A percentile compares a stretch with the other conserved stretches of the same genome.
phyloP scores from a whole-genome alignment of 345 rosid genomes.

The Luvunga scandens region DNA sequence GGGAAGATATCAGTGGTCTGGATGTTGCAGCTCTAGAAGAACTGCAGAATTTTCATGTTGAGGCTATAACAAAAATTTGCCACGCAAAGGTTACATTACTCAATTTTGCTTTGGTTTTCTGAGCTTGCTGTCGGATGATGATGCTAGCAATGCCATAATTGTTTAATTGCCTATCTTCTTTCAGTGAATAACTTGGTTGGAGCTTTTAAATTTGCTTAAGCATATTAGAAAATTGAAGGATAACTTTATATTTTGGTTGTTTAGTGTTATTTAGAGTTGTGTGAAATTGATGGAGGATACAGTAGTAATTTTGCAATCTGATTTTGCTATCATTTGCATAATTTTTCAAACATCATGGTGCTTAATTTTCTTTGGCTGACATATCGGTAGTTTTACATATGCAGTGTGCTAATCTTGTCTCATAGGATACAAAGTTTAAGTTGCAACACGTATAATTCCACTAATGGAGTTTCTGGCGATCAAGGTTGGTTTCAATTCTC shows the following conservation, averaged over 20 bases:
- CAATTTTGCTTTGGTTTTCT: neutral
- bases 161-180: neutral
- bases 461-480: slow-evolving; percentile 10
- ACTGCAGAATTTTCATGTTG: slow-evolving; percentile 56
- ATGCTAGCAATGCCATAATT: neutral
- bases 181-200: neutral
- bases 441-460: neutral
- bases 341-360: neutral
- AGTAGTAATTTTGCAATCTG: neutral
- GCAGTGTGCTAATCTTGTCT: slow-evolving; percentile 39
- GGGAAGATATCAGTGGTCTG: slow-evolving; percentile 50
- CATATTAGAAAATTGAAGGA: neutral
- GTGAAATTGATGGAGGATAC: neutral
- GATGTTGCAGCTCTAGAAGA: slow-evolving; percentile 48
- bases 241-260: neutral
- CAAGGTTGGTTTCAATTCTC: slow-evolving; percentile 28
- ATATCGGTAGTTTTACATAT: slow-evolving; percentile 9
- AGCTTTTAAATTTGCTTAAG: neutral
- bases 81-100: slow-evolving; percentile 43
- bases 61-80: slow-evolving; percentile 52
- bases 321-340: neutral
- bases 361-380: neutral
- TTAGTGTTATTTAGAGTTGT: neutral
- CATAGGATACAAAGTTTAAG: slow-evolving; percentile 21
- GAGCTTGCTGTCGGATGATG: neutral